Percentiles rank a stretch among this genome's conserved stretches.
phyloP scores from a whole-genome alignment of 2,329 filamentous ascomycete genomes.

The Dothistroma pini region DNA sequence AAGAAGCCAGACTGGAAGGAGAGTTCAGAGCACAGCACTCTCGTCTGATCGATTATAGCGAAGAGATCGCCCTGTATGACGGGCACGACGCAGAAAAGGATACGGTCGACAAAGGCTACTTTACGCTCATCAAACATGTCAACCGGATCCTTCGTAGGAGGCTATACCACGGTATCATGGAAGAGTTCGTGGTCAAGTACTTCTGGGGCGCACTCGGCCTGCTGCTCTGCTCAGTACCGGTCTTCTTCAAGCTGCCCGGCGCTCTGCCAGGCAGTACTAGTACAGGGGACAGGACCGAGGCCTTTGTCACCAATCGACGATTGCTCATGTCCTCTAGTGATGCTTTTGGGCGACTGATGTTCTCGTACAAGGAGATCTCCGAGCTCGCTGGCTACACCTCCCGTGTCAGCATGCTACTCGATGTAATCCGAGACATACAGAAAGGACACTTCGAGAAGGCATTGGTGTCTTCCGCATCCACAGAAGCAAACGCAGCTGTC shows the following conservation, averaged over 20 bases:
- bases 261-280: slow-evolving; percentile 17
- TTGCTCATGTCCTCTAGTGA: slow-evolving; percentile 92
- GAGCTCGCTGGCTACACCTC: slow-evolving; percentile 95
- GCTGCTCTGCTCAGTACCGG: slow-evolving; percentile 86
- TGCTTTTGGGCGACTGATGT: slow-evolving; percentile 94
- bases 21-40: slow-evolving; percentile 97
- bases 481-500: slow-evolving; percentile 75
- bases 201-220: slow-evolving; percentile 96
- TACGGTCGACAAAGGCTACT: slow-evolving; percentile 95
- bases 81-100: slow-evolving; percentile 95
- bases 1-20: slow-evolving; percentile 89
- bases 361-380: slow-evolving; percentile 95
- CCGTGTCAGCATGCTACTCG: slow-evolving; percentile 80
- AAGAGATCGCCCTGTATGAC: slow-evolving; percentile 88
- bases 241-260: slow-evolving; percentile 73
- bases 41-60: slow-evolving; percentile 89
- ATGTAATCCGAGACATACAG: slow-evolving; percentile 92
- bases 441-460: slow-evolving; percentile 94
- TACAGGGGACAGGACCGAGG: slow-evolving; percentile 38
- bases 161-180: slow-evolving; percentile 99
- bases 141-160: slow-evolving; percentile 87
- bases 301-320: slow-evolving; percentile 89
- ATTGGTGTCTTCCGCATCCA: slow-evolving; percentile 82
- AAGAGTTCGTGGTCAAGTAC: slow-evolving; percentile 99
- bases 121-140: slow-evolving; percentile 98